phyloP scores from a whole-genome alignment of 108 stramenopile genomes.

The Nannochloropsis gaditana region DNA sequence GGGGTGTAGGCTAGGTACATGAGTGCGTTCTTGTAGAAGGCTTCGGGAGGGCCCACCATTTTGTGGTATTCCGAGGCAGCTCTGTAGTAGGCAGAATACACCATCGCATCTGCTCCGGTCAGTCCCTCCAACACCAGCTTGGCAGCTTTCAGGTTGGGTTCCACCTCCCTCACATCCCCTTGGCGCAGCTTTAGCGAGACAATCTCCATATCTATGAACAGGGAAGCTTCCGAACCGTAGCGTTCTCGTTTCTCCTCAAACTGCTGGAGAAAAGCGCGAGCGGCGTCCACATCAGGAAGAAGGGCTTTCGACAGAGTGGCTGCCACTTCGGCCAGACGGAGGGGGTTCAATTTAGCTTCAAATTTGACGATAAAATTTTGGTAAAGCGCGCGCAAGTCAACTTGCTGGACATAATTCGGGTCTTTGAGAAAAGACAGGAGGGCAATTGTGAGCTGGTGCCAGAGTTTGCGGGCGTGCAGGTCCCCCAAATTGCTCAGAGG shows the following conservation, averaged over 20 bases:
- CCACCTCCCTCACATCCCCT: neutral
- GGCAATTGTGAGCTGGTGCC: constrained; percentile 79
- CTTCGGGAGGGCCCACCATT: constrained; percentile 85
- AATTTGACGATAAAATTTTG: neutral
- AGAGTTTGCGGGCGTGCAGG: constrained; percentile 63
- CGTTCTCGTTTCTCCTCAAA: neutral
- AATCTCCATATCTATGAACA: constrained; percentile 10
- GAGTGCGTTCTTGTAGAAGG: constrained; percentile 81
- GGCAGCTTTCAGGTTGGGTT: neutral
- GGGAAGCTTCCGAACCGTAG: neutral
- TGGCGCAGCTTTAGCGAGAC: neutral
- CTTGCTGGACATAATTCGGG: neutral
- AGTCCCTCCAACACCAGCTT: neutral
- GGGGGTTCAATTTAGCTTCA: neutral
- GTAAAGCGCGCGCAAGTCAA: neutral
- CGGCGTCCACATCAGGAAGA: neutral
- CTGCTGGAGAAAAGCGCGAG: neutral
- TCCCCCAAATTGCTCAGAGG: neutral
- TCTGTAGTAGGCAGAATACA: constrained; percentile 80
- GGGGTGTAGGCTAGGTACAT: constrained; percentile 74
- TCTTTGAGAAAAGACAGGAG: constrained; percentile 51
- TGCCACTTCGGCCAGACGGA: neutral
- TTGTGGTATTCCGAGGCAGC: constrained; percentile 80
- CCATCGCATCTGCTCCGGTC: constrained; percentile 59
- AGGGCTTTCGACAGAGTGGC: neutral